A percentile compares a stretch with the other conserved stretches of the same genome.
Conservation (phyloP, 176 grass and related monocot genomes). For the Ensete ventricosum region DNA sequence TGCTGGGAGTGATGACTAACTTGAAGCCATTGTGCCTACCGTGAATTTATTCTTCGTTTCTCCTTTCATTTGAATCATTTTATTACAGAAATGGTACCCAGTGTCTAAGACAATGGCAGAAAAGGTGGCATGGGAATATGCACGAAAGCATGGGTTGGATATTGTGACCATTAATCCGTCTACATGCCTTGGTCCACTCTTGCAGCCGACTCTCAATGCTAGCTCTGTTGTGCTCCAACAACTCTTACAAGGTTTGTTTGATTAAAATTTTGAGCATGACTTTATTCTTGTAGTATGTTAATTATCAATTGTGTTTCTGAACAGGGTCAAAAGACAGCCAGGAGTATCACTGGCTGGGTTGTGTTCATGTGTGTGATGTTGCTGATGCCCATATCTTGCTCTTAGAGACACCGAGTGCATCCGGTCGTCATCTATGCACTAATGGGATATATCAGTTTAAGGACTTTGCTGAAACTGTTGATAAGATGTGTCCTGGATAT, state of each 20-base stretch:
- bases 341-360: conserved; percentile 17
- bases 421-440: conserved; percentile 15
- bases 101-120: conserved; percentile 18
- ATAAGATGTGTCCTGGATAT: not conserved
- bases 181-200: conserved; percentile 18
- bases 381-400: conserved; percentile 21
- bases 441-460: conserved; percentile 23
- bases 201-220: conserved; percentile 17
- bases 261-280: not conserved
- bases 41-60: not conserved
- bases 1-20: not conserved
- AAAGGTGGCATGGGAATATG: conserved; percentile 20
- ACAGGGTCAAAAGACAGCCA: conserved; percentile 15
- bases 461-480: not conserved
- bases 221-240: conserved; percentile 21
- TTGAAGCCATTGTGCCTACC: not conserved
- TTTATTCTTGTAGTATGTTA: not conserved
- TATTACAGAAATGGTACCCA: conserved; percentile 19
- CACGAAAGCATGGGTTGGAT: conserved; percentile 16
- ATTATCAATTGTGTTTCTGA: not conserved
- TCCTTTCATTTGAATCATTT: not conserved
- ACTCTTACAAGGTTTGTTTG: conserved; percentile 10
- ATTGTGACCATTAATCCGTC: conserved; percentile 18
- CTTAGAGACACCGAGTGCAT: conserved; percentile 15
- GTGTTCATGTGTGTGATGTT: conserved; percentile 21